Percentiles rank a stretch among this genome's conserved stretches.
Conservation (phyloP, 768 basidiomycete genomes). For the Kwoniella dendrophila region DNA sequence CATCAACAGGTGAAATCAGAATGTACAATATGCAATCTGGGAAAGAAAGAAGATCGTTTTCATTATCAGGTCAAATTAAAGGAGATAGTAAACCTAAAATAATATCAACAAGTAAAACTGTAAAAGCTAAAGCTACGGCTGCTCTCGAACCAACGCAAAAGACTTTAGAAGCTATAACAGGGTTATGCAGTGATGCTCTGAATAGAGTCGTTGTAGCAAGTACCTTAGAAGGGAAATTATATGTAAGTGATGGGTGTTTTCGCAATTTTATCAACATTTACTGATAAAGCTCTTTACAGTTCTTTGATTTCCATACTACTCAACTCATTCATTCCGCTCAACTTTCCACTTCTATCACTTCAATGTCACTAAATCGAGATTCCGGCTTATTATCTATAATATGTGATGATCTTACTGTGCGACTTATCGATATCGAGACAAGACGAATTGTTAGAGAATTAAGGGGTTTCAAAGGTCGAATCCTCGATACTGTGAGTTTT, state of each 20-base stretch:
- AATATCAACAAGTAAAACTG: slow-evolving; percentile 37
- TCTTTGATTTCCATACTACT: slow-evolving; percentile 93
- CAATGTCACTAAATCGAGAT: slow-evolving; percentile 76
- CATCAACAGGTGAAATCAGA: slow-evolving; percentile 69
- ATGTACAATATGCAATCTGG: slow-evolving; percentile 99
- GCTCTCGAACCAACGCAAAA: slow-evolving; percentile 56
- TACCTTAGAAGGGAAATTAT: slow-evolving; percentile 84
- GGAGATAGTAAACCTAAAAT: slow-evolving; percentile 48
- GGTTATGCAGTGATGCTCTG: slow-evolving; percentile 80
- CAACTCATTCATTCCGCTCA: slow-evolving; percentile 69
- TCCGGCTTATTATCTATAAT: slow-evolving; percentile 78
- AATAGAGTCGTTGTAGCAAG: slow-evolving; percentile 79
- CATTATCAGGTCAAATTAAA: slow-evolving; percentile 56
- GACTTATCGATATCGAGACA: slow-evolving; percentile 90
- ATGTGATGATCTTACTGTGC: slow-evolving; percentile 83
- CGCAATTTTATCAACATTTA: no score
- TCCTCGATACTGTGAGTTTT: slow-evolving; percentile 78
- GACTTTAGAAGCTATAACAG: slow-evolving; percentile 68
- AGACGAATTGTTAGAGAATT: slow-evolving; percentile 82
- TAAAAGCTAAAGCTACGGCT: slow-evolving; percentile 20
- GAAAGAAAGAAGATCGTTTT: slow-evolving; percentile 74
- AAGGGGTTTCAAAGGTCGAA: slow-evolving; percentile 76
- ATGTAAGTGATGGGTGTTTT: slow-evolving; percentile 62
- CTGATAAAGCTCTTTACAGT: slow-evolving; percentile 60
- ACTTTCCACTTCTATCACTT: slow-evolving; percentile 69